Percentiles rank a stretch among this genome's conserved stretches.
These are phyloP conservation scores for Rhodotorula sp. DNA, from an alignment of 1,284 basidiomycete genomes.

Conservation along the genomic window DNA sequence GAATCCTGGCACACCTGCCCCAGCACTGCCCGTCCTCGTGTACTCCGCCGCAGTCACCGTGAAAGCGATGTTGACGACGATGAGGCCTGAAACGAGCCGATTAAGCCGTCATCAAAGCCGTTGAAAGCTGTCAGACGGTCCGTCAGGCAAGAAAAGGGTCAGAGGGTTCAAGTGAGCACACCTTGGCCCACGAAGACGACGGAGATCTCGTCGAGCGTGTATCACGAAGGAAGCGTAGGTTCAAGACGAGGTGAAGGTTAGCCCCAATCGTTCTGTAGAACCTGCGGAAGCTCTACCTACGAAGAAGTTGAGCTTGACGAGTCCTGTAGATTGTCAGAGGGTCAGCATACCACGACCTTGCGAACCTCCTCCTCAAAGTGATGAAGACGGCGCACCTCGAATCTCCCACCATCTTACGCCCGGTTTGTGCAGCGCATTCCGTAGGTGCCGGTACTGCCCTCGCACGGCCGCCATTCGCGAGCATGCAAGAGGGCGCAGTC, in stretches of 20 bases:
- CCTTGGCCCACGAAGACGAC: background rate
- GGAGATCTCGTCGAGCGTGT: background rate
- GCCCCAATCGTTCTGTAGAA: no score
- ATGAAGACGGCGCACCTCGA: background rate
- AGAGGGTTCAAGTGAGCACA: no score
- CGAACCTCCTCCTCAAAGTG: background rate
- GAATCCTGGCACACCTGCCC: background rate
- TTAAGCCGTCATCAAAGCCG: background rate
- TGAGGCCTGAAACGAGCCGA: background rate
- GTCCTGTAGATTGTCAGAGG: background rate
- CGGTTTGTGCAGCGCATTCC: background rate
- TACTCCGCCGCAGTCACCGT: no score
- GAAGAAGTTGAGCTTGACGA: constrained; percentile 1
- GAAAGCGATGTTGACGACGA: no score
- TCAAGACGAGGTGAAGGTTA: background rate
- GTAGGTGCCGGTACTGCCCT: background rate
- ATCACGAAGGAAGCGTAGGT: background rate
- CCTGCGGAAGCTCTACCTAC: no score
- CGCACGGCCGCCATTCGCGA: background rate
- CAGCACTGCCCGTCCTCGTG: background rate
- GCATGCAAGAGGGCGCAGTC: no score
- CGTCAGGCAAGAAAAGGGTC: no score
- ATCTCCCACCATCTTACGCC: background rate
- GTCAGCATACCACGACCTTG: background rate
- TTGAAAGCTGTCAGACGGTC: background rate